These are phyloP conservation scores for Xerocomellus intermedius DNA, from an alignment of 768 basidiomycete species.

Conservation along the genomic window DNA sequence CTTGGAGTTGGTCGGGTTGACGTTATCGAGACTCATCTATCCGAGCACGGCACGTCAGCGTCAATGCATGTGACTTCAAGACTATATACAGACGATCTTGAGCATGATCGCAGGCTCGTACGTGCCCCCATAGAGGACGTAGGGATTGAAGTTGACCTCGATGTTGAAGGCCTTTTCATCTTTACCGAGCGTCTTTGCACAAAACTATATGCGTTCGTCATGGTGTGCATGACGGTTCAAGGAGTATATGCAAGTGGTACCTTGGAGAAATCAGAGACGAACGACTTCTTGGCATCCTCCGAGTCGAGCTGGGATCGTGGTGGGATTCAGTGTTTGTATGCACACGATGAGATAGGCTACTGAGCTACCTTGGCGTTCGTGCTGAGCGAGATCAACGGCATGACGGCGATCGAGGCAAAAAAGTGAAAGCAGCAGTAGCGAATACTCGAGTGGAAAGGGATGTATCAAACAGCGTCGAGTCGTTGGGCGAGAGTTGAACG, in stretches of 20 bases:
- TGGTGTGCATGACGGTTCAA: not conserved
- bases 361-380: slow-evolving; percentile 37
- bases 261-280: slow-evolving; percentile 55
- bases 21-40: slow-evolving; percentile 58
- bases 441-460: not conserved
- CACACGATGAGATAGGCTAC: not conserved
- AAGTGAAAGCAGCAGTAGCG: not conserved
- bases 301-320: slow-evolving; percentile 10
- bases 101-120: slow-evolving; percentile 67
- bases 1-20: slow-evolving; percentile 45
- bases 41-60: not conserved
- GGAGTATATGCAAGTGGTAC: slow-evolving; percentile 29
- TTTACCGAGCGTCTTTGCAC: slow-evolving; percentile 52
- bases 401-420: slow-evolving; percentile 5
- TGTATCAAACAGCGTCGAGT: not conserved
- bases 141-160: slow-evolving; percentile 55
- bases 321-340: not conserved
- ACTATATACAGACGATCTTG: slow-evolving; percentile 46
- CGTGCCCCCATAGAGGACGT: slow-evolving; percentile 57
- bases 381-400: slow-evolving; percentile 40
- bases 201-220: slow-evolving; percentile 37
- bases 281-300: slow-evolving; percentile 32
- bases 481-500: not conserved
- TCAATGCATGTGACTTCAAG: not conserved
- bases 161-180: slow-evolving; percentile 55